Conservation (phyloP, 139 green algal genomes). For the Asterochloris erici region DNA sequence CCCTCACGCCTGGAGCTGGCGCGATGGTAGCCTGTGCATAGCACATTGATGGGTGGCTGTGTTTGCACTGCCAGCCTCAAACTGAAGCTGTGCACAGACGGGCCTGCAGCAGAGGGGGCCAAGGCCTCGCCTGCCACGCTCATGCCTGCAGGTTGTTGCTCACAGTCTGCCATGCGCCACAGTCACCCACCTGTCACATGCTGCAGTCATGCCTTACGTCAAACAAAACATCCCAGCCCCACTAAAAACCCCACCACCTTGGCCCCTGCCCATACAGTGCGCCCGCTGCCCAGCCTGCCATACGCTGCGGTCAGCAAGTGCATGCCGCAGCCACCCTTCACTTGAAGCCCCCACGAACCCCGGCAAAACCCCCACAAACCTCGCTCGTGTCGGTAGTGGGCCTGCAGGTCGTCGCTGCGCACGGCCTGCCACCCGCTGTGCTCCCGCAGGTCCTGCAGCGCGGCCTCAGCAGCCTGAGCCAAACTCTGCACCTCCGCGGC, state of each 20-base stretch:
- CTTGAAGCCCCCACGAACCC: not conserved
- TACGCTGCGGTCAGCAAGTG: not conserved
- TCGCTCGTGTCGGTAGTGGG: slow-evolving; percentile 3
- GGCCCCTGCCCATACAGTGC: not conserved
- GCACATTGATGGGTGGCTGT: not conserved
- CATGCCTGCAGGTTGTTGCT: too few species aligned
- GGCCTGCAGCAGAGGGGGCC: not conserved
- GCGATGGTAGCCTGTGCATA: too few species aligned
- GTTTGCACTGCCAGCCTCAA: not conserved
- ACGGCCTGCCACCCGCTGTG: not conserved
- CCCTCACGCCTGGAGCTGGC: not conserved
- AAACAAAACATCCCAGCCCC: not conserved
- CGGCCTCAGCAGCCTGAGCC: not conserved
- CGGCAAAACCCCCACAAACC: not conserved
- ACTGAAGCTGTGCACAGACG: not conserved
- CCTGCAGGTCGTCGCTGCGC: slow-evolving; percentile 6
- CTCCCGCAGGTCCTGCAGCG: slow-evolving; percentile 1
- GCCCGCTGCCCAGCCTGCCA: not conserved
- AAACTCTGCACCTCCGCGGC: not conserved
- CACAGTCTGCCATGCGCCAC: too few species aligned
- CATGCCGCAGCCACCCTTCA: not conserved
- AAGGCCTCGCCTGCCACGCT: too few species aligned
- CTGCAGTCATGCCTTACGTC: not conserved
- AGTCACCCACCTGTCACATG: too few species aligned
- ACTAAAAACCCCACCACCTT: not conserved